phyloP scores from a whole-genome alignment of 352 stramenopile species.

The Pythium phragmitis region DNA sequence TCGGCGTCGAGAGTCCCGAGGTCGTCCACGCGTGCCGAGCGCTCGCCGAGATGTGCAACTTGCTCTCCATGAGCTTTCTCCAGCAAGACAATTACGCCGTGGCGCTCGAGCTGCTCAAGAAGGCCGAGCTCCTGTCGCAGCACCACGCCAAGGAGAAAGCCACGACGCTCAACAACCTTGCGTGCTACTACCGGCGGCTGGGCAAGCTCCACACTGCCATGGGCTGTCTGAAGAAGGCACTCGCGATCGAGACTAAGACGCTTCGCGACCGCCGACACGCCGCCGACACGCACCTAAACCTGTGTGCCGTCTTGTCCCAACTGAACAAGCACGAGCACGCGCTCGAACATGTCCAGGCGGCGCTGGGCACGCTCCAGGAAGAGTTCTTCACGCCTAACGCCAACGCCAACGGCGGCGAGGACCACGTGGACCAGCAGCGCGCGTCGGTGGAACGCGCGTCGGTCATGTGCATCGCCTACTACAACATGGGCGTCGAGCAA shows the following conservation, averaged over 20 bases:
- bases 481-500: conserved; percentile 94
- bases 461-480: conserved; percentile 93
- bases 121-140: conserved; percentile 91
- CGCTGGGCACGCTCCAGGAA: conserved; percentile 88
- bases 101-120: conserved; percentile 91
- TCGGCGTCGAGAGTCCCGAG: conserved; percentile 87
- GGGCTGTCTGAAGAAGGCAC: conserved; percentile 87
- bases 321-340: conserved; percentile 83
- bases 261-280: conserved; percentile 75
- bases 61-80: conserved; percentile 93
- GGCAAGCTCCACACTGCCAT: conserved; percentile 91
- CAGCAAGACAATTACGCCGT: conserved; percentile 92
- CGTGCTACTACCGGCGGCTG: conserved; percentile 89
- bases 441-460: conserved; percentile 80
- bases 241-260: conserved; percentile 78
- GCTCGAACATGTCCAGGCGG: conserved; percentile 85
- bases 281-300: conserved; percentile 93
- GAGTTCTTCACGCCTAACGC: conserved; percentile 64
- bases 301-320: conserved; percentile 91
- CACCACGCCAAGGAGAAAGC: conserved; percentile 75
- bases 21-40: conserved; percentile 85
- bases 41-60: conserved; percentile 92
- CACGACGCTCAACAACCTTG: conserved; percentile 94
- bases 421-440: background rate
- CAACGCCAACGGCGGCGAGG: background rate